Percentiles rank a stretch among this genome's conserved stretches.
These are phyloP conservation scores for Rhipidocladum racemiflorum DNA, from an alignment of 176 grass and related monocot species.

Conservation along the genomic window DNA sequence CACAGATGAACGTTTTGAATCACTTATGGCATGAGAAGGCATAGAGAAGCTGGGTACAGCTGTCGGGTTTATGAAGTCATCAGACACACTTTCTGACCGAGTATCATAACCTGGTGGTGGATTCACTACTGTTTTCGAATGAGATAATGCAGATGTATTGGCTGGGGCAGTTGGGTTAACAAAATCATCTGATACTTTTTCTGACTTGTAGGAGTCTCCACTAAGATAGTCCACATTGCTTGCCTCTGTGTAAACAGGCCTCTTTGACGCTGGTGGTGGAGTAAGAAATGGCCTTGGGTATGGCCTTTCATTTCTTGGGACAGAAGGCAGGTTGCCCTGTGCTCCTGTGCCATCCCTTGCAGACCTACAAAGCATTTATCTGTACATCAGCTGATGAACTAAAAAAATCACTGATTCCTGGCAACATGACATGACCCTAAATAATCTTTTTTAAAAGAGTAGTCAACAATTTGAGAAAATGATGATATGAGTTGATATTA, in stretches of 20 bases:
- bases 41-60: constrained; percentile 38
- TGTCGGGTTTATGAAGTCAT: constrained; percentile 54
- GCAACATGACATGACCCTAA: not conserved
- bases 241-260: constrained; percentile 50
- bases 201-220: constrained; percentile 59
- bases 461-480: constrained; percentile 1
- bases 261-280: constrained; percentile 72
- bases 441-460: not conserved
- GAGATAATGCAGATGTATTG: constrained; percentile 32
- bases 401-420: not conserved
- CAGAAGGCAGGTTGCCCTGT: constrained; percentile 43
- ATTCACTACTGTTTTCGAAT: constrained; percentile 34
- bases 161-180: constrained; percentile 48
- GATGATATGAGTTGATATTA: not conserved
- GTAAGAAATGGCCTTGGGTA: constrained; percentile 61
- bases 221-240: constrained; percentile 59
- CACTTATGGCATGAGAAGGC: constrained; percentile 25
- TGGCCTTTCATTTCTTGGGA: constrained; percentile 41
- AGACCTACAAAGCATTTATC: constrained; percentile 54
- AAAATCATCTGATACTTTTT: constrained; percentile 46
- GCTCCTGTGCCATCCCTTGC: constrained; percentile 57
- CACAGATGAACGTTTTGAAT: not conserved
- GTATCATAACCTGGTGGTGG: constrained; percentile 18
- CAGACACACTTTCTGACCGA: constrained; percentile 29
- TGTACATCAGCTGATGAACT: constrained; percentile 19